These are phyloP conservation scores for Trypanosoma platydactyli DNA, from an alignment of 208 protist genomes.

Conservation along the genomic window DNA sequence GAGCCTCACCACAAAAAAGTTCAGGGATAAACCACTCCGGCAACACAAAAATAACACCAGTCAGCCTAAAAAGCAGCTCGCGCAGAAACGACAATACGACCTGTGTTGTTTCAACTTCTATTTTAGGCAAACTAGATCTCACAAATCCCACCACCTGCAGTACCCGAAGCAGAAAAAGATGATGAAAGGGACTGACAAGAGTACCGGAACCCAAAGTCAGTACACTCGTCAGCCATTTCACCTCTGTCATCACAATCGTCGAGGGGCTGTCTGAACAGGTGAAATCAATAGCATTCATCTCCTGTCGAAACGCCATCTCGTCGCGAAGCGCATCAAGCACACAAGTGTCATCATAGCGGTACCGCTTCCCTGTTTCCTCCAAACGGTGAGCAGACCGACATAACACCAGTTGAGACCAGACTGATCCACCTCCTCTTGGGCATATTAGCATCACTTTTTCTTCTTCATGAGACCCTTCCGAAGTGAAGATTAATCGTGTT, in stretches of 20 bases:
- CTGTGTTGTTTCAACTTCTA: neutral
- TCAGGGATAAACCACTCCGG: constrained; percentile 18
- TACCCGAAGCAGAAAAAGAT: constrained; percentile 15
- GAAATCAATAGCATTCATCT: constrained; percentile 10
- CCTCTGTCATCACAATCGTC: neutral
- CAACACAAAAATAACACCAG: neutral
- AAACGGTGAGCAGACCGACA: neutral
- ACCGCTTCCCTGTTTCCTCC: neutral
- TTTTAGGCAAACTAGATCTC: constrained; percentile 1
- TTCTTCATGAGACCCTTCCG: neutral
- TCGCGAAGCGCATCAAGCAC: constrained; percentile 13
- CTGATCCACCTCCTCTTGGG: constrained; percentile 7
- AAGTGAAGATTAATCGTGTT: constrained; percentile 13
- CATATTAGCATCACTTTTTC: constrained; percentile 4
- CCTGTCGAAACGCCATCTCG: constrained; percentile 14
- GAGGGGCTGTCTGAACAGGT: neutral
- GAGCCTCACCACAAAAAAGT: constrained; percentile 9
- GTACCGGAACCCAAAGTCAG: neutral
- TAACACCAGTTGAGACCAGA: neutral
- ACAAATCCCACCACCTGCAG: neutral
- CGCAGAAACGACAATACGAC: neutral
- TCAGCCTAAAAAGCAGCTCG: constrained; percentile 4
- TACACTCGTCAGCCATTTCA: constrained; percentile 1
- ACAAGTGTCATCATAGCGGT: constrained; percentile 10
- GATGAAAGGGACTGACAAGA: constrained; percentile 10